Evolutionary conservation across 192 early-diverging fungal genomes (phyloP), one percentile per base, ranked within the genome.

Genomic region (Umbelopsis sp.): DNA sequence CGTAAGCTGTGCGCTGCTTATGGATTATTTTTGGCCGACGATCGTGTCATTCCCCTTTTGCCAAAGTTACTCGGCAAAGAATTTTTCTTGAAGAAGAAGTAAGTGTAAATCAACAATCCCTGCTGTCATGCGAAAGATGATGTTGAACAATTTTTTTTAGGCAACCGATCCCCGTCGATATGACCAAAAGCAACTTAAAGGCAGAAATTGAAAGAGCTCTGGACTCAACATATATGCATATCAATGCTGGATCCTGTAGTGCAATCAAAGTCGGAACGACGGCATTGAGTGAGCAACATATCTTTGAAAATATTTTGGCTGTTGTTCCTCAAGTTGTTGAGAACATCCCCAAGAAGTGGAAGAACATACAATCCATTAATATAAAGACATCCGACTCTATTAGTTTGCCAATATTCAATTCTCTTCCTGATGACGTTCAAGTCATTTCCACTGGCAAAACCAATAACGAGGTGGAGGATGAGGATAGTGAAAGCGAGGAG

Each of bases 11-110:
- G 89, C 68, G 81, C 82, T 20, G 77, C 86, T 3, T 97, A 93
- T 73, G 92, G 94, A 64, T 78, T 98, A 74, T 97, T 99, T 72
- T 80, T 97, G 66, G 87, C 93, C 12, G 97, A 98, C 83, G 90
- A 93, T 18, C 86, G 91, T 13, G 80, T 98, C 16, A 55, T 96
- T 37, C 79, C 84, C 50, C 70, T 88, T 8, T 80, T 99, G 69
- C 93, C 94, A 9, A 87, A 88, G 68, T 48, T 91, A 20, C 77
- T 99, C 25, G 95, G 95, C 22, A 93, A 93, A 78, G 81, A 84
- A 51, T 93, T 97, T 73, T 97, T 94, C 74, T 64, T 81, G 72
- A 87, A 84, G 71, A 95, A 95, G 81, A 95, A 94, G 89, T 90
- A 85, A 66, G 85, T 79, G 11, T 51, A 67, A 9, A 66, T 47